phyloP scores from a whole-genome alignment of 1,139 yeast genomes.

The Sugiyamaella japonica region DNA sequence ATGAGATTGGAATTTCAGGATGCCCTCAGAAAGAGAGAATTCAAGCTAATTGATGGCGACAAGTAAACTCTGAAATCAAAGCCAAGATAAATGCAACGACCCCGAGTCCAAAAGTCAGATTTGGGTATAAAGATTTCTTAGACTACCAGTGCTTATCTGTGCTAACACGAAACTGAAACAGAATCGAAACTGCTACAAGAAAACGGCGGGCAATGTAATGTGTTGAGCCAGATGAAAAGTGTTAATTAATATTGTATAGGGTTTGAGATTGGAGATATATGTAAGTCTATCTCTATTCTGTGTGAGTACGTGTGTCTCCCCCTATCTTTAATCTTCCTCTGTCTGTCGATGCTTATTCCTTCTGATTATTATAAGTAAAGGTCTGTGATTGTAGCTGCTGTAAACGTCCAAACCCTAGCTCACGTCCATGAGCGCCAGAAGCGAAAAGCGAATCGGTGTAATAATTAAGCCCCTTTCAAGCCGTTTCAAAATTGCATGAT shows the following conservation, averaged over 20 bases:
- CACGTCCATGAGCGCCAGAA: neutral
- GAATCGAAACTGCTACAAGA: neutral
- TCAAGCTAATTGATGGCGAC: neutral
- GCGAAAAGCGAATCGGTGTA: conserved; percentile 12
- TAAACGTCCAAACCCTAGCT: neutral
- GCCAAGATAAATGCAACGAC: neutral
- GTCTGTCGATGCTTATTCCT: conserved; percentile 2
- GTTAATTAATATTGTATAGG: no score
- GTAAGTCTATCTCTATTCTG: neutral
- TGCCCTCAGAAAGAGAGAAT: no score
- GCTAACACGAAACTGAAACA: neutral
- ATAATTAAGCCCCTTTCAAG: neutral
- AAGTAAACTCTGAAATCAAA: neutral
- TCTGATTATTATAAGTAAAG: neutral
- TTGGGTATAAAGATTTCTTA: neutral
- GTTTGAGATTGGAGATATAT: no score
- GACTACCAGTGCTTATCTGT: neutral
- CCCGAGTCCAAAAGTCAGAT: neutral
- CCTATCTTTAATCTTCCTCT: neutral
- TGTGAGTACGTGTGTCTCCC: neutral
- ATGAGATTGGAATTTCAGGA: no score
- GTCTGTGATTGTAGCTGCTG: conserved; percentile 3
- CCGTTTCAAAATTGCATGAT: conserved; percentile 11
- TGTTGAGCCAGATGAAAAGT: neutral
- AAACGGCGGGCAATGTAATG: neutral